Evolutionary conservation across 768 basidiomycete species (phyloP).

Genomic region (Russula earlei): DNA sequence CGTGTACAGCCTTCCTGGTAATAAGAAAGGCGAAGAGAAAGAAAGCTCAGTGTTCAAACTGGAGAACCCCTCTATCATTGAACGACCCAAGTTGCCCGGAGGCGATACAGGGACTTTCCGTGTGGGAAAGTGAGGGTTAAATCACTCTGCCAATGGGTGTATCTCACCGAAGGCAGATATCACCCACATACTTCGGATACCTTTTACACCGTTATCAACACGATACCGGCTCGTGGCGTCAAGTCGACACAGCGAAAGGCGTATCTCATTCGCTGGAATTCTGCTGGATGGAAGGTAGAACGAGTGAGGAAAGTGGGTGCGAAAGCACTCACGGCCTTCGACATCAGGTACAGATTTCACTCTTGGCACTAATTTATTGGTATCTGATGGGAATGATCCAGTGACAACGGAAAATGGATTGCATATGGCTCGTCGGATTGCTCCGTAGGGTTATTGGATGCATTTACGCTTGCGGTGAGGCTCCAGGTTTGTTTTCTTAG

Average conservation of each 20-base stretch:
- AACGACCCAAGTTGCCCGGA: conserved; percentile 13
- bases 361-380: not conserved
- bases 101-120: conserved; percentile 5
- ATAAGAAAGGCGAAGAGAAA: conserved; percentile 35
- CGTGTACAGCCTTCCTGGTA: conserved; percentile 47
- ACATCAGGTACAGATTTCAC: conserved; percentile 55
- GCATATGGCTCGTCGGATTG: conserved; percentile 85
- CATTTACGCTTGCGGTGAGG: conserved; percentile 59
- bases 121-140: conserved; percentile 6
- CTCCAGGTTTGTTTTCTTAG: not conserved
- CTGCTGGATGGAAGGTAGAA: conserved; percentile 54
- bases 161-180: conserved; percentile 35
- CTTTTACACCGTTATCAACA: conserved; percentile 68
- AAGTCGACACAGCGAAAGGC: conserved; percentile 50
- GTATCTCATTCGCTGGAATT: conserved; percentile 67
- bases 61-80: conserved; percentile 8
- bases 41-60: conserved; percentile 20
- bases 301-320: conserved; percentile 66
- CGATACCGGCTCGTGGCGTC: conserved; percentile 44
- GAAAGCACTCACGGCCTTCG: conserved; percentile 78
- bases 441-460: conserved; percentile 76
- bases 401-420: conserved; percentile 70
- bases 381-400: conserved; percentile 25
- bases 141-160: not conserved
- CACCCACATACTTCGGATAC: conserved; percentile 42